phyloP scores from a whole-genome alignment of 2,329 filamentous ascomycete genomes.

The Nannizzia gypsea region DNA sequence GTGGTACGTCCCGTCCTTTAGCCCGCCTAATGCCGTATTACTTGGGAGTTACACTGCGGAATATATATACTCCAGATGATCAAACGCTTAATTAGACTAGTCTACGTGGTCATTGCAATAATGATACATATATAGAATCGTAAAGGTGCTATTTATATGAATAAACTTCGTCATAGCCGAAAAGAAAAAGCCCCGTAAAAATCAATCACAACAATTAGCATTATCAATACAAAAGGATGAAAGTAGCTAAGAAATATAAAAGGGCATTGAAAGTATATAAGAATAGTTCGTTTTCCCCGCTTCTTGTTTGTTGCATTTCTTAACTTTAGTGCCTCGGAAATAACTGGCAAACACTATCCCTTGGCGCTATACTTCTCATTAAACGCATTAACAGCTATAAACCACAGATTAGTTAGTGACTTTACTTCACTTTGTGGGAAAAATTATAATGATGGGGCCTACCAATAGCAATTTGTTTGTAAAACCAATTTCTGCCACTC shows the following conservation, averaged over 20 bases:
- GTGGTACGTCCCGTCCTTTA: background rate
- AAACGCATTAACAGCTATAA: conserved; percentile 50
- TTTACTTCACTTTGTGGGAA: background rate
- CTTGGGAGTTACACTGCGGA: background rate
- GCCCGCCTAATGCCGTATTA: background rate
- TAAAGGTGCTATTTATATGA: background rate
- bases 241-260: background rate
- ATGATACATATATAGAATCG: background rate
- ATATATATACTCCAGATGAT: background rate
- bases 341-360: conserved; percentile 27
- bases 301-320: background rate
- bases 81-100: background rate
- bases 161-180: background rate
- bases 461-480: conserved; percentile 52
- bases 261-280: background rate
- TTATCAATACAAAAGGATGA: background rate
- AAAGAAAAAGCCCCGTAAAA: background rate
- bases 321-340: background rate
- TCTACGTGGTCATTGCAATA: background rate
- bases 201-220: background rate
- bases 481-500: conserved; percentile 56
- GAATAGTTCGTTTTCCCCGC: background rate
- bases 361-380: conserved; percentile 56
- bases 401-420: background rate
- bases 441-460: conserved; percentile 17